Base-by-base conservation (phyloP, 1,284 basidiomycete genomes). In the Moesziomyces aphidis region DNA sequence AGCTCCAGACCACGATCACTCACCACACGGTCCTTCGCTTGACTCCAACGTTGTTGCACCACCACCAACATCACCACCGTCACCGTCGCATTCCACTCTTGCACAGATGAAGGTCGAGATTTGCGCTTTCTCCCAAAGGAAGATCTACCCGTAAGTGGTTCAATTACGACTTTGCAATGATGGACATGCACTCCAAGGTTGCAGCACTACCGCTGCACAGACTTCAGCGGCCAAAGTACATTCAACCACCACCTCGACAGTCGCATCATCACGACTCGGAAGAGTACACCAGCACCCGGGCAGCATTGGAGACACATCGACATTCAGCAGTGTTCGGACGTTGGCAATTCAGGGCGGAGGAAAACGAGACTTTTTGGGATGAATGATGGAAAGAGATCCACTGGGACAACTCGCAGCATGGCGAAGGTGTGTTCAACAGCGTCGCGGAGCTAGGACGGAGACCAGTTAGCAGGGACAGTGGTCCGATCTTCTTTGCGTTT, bases 71-170 rank as follows among this genome's bases (percentile, higher is more conserved):
- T 17, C 39, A 42, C 39, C 15, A 42, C 15, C 39, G 39, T 42
- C 4, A 42, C 39, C 39, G 13, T 19, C 39, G 39, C 39, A 42
- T 19, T 42, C 39, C 19, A 28, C 15, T 46, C 17, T 36, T 51
- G 36, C 52, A 77, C 72, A 77, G 77, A 84, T 84, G 83, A 84
- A 84, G 83, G 81, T 84, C 80, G 83, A 84, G 67, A 81, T 79
- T 61, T 82, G 80, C 77, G 78, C 83, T 48, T 84, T 84, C 82
- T 83, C 80, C 55, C 80, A 81, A 55, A 68, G 76, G 70, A 84
- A 82, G 82, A 83, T 84, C 75, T 84, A 84, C 80, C 82, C 81
- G 79, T 81, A 79, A 76, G 79, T 81, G 47, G 26, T 46, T 59
- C 59, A 54, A 44, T 46, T 47, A 22, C 47, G 10, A 34, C 39